phyloP scores from a whole-genome alignment of 2,329 filamentous ascomycete species.

The Leptographium galeiforme region DNA sequence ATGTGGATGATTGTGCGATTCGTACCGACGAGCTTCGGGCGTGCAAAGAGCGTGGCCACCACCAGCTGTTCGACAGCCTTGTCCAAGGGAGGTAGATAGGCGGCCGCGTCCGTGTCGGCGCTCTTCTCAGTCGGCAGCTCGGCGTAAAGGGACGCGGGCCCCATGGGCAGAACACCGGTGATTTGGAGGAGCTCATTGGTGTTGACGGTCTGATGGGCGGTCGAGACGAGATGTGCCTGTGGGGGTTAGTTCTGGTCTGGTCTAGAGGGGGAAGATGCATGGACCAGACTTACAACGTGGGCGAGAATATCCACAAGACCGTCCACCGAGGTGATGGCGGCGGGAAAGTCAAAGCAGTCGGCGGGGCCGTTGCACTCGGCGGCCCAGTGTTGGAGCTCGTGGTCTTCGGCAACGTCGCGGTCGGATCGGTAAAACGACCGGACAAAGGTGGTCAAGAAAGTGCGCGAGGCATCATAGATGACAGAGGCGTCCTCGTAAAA shows the following conservation, averaged over 20 bases:
- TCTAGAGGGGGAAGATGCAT: neutral
- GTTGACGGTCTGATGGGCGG: constrained; percentile 28
- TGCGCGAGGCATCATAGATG: constrained; percentile 21
- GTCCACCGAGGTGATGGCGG: constrained; percentile 11
- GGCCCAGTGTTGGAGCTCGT: constrained; percentile 31
- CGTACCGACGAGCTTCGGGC: constrained; percentile 22
- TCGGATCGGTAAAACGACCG: constrained; percentile 27
- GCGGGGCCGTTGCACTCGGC: constrained; percentile 24
- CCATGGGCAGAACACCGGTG: constrained; percentile 26
- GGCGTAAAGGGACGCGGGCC: constrained; percentile 26
- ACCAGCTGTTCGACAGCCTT: constrained; percentile 22
- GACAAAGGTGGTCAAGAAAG: constrained; percentile 27
- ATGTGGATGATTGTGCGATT: constrained; percentile 26
- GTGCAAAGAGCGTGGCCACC: constrained; percentile 25
- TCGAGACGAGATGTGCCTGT: constrained; percentile 21
- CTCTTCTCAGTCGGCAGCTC: constrained; percentile 26
- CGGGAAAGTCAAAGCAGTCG: constrained; percentile 27
- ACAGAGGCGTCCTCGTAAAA: constrained; percentile 28
- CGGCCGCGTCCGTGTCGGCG: constrained; percentile 17
- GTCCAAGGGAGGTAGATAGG: constrained; percentile 20
- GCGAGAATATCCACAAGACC: constrained; percentile 27
- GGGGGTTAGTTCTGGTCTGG: neutral
- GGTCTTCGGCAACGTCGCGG: constrained; percentile 19
- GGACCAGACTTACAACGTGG: constrained; percentile 15
- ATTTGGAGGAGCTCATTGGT: constrained; percentile 24